These are phyloP conservation scores for Cryptosporidium felis DNA, from an alignment of 169 alveolate genomes.

Conservation along the genomic window DNA sequence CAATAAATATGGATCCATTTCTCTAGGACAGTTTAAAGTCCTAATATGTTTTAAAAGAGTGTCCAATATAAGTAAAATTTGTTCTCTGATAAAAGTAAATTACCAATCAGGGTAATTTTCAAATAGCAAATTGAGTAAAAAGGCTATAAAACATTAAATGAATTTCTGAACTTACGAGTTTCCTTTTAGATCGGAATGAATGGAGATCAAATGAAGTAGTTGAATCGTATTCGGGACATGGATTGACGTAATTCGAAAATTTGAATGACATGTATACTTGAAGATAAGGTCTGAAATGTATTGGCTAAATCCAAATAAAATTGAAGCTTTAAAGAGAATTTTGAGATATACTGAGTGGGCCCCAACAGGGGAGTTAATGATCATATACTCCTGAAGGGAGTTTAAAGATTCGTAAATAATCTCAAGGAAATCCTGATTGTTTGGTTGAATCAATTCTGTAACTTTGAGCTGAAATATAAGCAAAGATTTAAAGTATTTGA, in stretches of 20 bases:
- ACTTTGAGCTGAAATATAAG: constrained; percentile 4
- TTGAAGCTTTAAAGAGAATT: constrained; percentile 19
- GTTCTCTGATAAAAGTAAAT: background rate
- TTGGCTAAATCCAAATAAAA: constrained; percentile 27
- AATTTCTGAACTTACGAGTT: constrained; percentile 23
- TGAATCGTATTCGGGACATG: constrained; percentile 26
- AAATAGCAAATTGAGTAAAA: background rate
- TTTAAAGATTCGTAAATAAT: constrained; percentile 2
- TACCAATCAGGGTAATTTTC: background rate
- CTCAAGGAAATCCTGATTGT: background rate
- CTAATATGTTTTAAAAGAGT: constrained; percentile 19
- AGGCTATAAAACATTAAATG: background rate
- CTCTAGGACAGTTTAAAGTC: constrained; percentile 30
- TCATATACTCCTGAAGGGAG: constrained; percentile 10
- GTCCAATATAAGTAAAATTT: background rate
- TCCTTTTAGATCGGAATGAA: constrained; percentile 5
- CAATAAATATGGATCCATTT: constrained; percentile 27
- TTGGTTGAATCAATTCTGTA: background rate
- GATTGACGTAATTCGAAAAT: background rate
- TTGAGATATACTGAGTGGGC: constrained; percentile 50
- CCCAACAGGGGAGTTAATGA: constrained; percentile 61
- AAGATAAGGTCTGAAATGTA: constrained; percentile 6
- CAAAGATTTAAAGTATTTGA: constrained; percentile 38
- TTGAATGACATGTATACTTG: constrained; percentile 39
- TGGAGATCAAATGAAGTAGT: constrained; percentile 21